Conservation (phyloP, 78 protist genomes). For the Isochrysis galbana region DNA sequence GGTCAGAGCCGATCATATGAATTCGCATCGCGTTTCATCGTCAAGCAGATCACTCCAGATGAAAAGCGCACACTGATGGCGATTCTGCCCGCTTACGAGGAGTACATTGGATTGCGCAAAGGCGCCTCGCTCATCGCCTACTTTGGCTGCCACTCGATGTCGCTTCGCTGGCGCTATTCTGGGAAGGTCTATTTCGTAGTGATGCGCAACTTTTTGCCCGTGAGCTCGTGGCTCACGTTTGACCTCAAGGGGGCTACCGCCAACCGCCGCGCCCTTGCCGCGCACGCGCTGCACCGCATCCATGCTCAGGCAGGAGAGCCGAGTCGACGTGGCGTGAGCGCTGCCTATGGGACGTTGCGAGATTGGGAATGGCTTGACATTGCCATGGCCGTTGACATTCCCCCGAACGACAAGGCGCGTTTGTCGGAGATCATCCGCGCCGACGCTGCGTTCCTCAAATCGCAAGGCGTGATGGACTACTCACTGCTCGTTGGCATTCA, state of each 20-base stretch:
- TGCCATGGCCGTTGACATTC: background rate
- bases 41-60: background rate
- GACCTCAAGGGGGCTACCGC: conserved; percentile 25
- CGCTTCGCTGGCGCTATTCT: background rate
- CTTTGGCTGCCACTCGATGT: background rate
- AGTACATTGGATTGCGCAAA: background rate
- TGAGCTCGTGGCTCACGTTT: background rate
- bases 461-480: background rate
- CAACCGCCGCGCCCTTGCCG: background rate
- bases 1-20: too few species aligned
- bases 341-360: background rate
- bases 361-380: conserved; percentile 25
- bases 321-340: background rate
- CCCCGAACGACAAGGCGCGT: background rate
- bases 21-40: background rate
- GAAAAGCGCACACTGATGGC: conserved; percentile 15
- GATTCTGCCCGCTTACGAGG: background rate
- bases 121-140: background rate
- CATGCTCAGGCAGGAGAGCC: background rate
- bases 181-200: conserved; percentile 7
- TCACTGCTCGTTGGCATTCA: background rate
- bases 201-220: conserved; percentile 2
- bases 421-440: background rate
- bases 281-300: background rate
- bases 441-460: background rate